Base-by-base conservation (phyloP, 495 filamentous ascomycete genomes). In the Rhypophila decipiens region DNA sequence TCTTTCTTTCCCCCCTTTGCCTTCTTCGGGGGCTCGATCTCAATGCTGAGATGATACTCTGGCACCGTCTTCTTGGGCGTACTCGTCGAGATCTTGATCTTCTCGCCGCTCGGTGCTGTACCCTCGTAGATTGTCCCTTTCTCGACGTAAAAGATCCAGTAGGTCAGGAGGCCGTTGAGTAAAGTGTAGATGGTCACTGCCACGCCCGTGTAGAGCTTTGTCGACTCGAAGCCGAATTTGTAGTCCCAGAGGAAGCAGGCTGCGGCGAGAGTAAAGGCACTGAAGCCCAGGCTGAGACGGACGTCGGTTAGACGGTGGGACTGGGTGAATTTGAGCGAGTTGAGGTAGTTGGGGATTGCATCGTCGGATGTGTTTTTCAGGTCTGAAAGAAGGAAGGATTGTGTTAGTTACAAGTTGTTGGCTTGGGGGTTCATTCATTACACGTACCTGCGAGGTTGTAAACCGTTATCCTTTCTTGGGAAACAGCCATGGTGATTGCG, bases 281-380 rank as follows among this genome's bases (percentile, higher is more conserved):
- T 65, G 69, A 93, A 97, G 38, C 94, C 91, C 0, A 98, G 66
- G 1, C 73, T 69, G 34, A 97, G 83, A 40, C 88, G 87, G 36
- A 93, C 75, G 62, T 96, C 88, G 56, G 81, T 79, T 38, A 90
- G 82, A 49, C 61, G 72, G 75, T 98, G 83, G 55, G 84, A 81
- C 63, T 90, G 89, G 21, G 66, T 75, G 76, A 94, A 96, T 49
- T 80, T 75, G 34, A 96, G 83, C 17, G 78, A 84, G 65, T 80
- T 88, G 41, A 97, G 82, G 69, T 96, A 96, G 67, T 89, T 86
- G n/a, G 84, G 78, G 39, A 98, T 80, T 46, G 89, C 87, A 60
- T 98, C 93, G 73, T 98, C 93, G 59, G 84, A 87, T 17, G 90
- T 94, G 64, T 94, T 95, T 69, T 97, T 97, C 47, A 98, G 84